These are phyloP conservation scores for Corymbia maculata DNA, from an alignment of 345 rosid species.

Conservation along the genomic window DNA sequence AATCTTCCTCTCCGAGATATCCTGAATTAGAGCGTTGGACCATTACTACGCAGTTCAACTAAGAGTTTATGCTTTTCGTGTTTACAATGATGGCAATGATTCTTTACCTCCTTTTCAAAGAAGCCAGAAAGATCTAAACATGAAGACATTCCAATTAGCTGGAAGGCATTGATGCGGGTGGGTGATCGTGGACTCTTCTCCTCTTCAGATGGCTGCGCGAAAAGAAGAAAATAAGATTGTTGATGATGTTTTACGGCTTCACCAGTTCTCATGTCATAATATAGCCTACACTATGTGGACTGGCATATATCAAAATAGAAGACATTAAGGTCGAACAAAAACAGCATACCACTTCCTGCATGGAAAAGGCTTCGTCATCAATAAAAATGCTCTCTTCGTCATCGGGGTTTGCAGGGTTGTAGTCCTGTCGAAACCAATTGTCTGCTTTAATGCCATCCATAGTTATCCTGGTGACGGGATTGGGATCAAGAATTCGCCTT, in stretches of 20 bases:
- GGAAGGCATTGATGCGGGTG: conserved; percentile 71
- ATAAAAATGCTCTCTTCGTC: conserved; percentile 55
- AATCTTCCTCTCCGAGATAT: conserved; percentile 84
- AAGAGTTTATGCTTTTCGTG: not conserved
- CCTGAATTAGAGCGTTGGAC: conserved; percentile 18
- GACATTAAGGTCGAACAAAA: not conserved
- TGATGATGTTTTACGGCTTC: not conserved
- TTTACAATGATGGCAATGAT: not conserved
- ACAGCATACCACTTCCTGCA: conserved; percentile 47
- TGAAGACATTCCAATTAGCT: conserved; percentile 95
- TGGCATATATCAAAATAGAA: not conserved
- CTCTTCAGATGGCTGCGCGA: conserved; percentile 40
- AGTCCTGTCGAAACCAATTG: conserved; percentile 71
- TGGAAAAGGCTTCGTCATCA: conserved; percentile 44
- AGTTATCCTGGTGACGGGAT: conserved; percentile 60
- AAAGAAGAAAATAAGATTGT: not conserved
- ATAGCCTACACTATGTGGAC: not conserved
- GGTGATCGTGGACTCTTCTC: conserved; percentile 46
- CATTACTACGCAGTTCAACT: not conserved
- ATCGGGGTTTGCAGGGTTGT: conserved; percentile 43
- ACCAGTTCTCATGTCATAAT: not conserved
- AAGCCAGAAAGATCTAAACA: conserved; percentile 90
- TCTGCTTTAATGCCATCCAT: conserved; percentile 51
- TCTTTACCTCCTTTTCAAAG: conserved; percentile 75
- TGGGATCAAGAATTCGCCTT: conserved; percentile 77